Evolutionary conservation across 495 filamentous ascomycete species (phyloP).

Genomic region (Aspergillus baeticus): DNA sequence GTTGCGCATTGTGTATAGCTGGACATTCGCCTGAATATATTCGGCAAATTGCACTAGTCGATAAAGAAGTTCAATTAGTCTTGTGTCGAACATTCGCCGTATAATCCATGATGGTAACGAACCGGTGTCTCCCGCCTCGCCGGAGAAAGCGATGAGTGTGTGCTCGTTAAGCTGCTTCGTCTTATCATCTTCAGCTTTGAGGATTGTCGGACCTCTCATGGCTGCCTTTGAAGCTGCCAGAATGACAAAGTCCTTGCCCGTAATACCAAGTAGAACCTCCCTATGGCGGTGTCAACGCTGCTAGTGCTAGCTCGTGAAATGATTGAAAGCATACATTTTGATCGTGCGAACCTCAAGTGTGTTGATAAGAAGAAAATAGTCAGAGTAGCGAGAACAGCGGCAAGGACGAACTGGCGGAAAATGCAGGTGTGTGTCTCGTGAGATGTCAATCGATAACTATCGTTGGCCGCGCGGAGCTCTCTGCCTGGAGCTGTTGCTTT

Average conservation of each 20-base stretch:
- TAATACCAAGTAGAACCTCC: conserved; percentile 98
- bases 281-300: conserved; percentile 45
- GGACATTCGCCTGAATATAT: conserved; percentile 97
- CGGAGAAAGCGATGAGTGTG: conserved; percentile 93
- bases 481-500: conserved; percentile 41
- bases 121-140: conserved; percentile 97
- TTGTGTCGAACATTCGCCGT: neutral
- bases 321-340: conserved; percentile 33
- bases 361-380: conserved; percentile 9
- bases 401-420: neutral
- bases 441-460: conserved; percentile 19
- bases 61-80: conserved; percentile 25
- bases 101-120: conserved; percentile 17
- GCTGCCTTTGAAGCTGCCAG: conserved; percentile 95
- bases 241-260: conserved; percentile 98
- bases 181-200: conserved; percentile 97
- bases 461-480: conserved; percentile 41
- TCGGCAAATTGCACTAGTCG: conserved; percentile 95
- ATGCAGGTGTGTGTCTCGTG: conserved; percentile 12
- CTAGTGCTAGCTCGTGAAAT: neutral
- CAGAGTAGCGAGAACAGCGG: neutral
- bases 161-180: conserved; percentile 85
- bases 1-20: conserved; percentile 98
- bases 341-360: conserved; percentile 10
- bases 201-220: conserved; percentile 93